Conservation (phyloP, 2,329 filamentous ascomycete species). For the Colletotrichum karsti region DNA sequence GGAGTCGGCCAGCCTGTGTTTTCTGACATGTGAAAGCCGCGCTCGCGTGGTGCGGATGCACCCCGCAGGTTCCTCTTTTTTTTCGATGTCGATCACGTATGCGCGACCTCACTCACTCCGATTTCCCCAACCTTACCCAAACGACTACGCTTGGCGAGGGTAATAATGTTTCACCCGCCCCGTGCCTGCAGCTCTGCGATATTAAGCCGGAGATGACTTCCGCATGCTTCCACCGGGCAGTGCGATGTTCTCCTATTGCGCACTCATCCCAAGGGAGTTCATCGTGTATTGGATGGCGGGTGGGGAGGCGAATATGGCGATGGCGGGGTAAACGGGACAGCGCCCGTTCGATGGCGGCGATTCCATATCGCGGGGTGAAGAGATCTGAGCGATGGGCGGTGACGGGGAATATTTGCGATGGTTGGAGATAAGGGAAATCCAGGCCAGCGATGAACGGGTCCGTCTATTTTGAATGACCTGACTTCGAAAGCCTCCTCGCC, state of each 20-base stretch:
- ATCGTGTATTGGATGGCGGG: not conserved
- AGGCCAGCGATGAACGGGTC: not conserved
- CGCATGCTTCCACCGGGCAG: slow-evolving; percentile 1
- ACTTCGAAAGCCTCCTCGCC: too few relatives aligned
- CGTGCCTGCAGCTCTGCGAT: slow-evolving; percentile 24
- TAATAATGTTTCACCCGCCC: slow-evolving; percentile 10
- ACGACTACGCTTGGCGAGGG: not conserved
- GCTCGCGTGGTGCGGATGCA: slow-evolving; percentile 24
- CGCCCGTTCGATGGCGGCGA: not conserved
- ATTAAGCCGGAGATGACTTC: slow-evolving; percentile 14
- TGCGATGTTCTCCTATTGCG: not conserved
- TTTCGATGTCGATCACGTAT: slow-evolving; percentile 21
- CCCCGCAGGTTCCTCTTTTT: slow-evolving; percentile 30
- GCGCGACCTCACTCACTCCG: not conserved
- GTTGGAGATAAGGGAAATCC: not conserved
- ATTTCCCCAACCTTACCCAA: slow-evolving; percentile 1
- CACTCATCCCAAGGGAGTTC: not conserved
- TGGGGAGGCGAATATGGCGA: not conserved
- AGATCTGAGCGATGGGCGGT: slow-evolving; percentile 25
- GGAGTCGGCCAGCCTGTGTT: not conserved
- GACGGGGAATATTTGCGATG: not conserved
- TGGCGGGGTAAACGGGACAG: slow-evolving; percentile 16
- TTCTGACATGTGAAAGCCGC: slow-evolving; percentile 28
- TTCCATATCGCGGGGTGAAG: slow-evolving; percentile 5
- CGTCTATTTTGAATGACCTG: too few relatives aligned